Evolutionary conservation across 2,329 filamentous ascomycete species (phyloP), one percentile per base, ranked within the genome.

Genomic region (Hortaea sp.): DNA sequence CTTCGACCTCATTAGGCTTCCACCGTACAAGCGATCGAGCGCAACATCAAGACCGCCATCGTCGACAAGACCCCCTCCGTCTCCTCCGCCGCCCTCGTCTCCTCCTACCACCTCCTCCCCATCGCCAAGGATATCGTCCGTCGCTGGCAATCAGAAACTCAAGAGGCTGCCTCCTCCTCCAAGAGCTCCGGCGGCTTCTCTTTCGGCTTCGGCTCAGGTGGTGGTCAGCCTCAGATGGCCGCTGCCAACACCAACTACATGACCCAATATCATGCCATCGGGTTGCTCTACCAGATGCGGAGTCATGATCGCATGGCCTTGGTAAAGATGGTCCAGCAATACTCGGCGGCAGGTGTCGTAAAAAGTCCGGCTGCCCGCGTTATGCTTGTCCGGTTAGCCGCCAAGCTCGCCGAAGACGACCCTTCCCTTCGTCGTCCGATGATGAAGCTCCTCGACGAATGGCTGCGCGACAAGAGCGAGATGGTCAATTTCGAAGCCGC

Each of bases 311-410:
- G 92, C 60, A 98, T 98, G 92, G 89, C 92, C 20, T 72, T 98
- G 58, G 90, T 97, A 50, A 98, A 98, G 78, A 97, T 98, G 92
- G 90, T 98, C n/a, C 92, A 98, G 72, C 92, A 98, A 67, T 97
- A 95, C 65, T 88, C 88, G 44, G 83, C 84, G 44, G 80, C 88
- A 11, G 92, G 92, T 48, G 88, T 88, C 7, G 84, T 97, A 52
- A 97, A 95, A 80, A 95, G 86, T 68, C 88, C 92, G 13, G 87
- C 90, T 49, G 92, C 89, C 31, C 84, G 89, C 48, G 81, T 98
- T 43, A 83, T 98, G 79, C 77, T 98, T 29, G 92, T 98, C 46
- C 80, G 92, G 57, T 72, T 98, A 54, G 92, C 92, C 31, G 87
- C 90, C 38, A 92, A 95, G 73, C 75, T 98, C 52, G 90, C 90